Evolutionary conservation across 2,329 filamentous ascomycete species (phyloP).

Genomic region (Diaporthe citri): DNA sequence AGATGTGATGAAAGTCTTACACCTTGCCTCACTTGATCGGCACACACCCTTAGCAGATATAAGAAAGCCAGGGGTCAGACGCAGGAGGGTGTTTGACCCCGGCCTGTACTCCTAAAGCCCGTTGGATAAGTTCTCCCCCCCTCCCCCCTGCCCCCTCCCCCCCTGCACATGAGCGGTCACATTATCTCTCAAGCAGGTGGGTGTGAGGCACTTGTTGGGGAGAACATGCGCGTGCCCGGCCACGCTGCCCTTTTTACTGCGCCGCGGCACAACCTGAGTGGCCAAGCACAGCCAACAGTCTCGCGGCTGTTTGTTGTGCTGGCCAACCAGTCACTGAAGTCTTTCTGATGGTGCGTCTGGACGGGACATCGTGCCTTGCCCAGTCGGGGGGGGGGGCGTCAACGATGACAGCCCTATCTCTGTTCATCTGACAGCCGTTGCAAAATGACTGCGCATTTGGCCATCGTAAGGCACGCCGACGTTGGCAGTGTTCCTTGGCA

Average conservation of each 20-base stretch:
- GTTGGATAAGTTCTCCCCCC: background rate
- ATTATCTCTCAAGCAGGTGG: constrained; percentile 11
- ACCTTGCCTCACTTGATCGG: background rate
- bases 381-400: background rate
- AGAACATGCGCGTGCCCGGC: background rate
- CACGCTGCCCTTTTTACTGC: background rate
- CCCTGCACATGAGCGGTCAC: constrained; percentile 30
- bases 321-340: too few species aligned
- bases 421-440: background rate
- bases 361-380: too few species aligned
- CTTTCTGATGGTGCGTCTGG: background rate
- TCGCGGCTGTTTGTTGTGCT: background rate
- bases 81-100: background rate
- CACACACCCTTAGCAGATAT: background rate
- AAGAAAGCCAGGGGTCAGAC: background rate
- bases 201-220: constrained; percentile 19
- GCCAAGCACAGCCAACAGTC: background rate
- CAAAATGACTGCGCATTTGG: background rate
- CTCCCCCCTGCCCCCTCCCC: background rate
- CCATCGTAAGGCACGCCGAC: background rate
- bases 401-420: constrained; percentile 1
- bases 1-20: background rate
- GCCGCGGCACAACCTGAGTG: background rate
- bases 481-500: background rate
- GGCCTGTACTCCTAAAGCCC: background rate